These are phyloP conservation scores for Ilex aquifolium DNA, from an alignment of 257 asterid species.

Conservation along the genomic window DNA sequence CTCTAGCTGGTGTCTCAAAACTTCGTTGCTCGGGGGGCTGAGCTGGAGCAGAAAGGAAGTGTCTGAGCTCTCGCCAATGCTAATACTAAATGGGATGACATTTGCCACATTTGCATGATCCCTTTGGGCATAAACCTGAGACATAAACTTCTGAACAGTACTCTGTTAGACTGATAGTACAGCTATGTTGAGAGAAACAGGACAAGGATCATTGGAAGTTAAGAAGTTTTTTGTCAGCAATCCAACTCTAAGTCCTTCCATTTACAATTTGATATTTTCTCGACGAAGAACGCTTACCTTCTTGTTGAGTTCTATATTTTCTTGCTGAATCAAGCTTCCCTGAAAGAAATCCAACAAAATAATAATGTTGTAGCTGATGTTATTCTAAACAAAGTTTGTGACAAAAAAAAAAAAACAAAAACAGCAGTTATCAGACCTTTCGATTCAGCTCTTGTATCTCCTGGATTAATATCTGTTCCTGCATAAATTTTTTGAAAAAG, in stretches of 20 bases:
- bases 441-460: slow-evolving; percentile 57
- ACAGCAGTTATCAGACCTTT: slow-evolving; percentile 37
- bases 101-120: slow-evolving; percentile 23
- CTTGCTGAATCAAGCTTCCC: slow-evolving; percentile 66
- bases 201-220: not conserved
- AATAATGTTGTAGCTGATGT: no score
- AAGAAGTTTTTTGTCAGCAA: not conserved
- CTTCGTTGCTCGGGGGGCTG: slow-evolving; percentile 41
- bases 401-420: not conserved
- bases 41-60: slow-evolving; percentile 50
- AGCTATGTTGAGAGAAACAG: not conserved
- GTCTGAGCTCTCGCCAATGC: slow-evolving; percentile 17
- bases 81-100: slow-evolving; percentile 29
- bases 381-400: no score
- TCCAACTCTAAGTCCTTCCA: slow-evolving; percentile 31
- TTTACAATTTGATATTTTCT: slow-evolving; percentile 39
- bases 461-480: slow-evolving; percentile 56
- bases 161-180: no score
- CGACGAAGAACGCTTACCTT: slow-evolving; percentile 59
- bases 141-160: no score
- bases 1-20: slow-evolving; percentile 18
- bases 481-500: slow-evolving; percentile 6
- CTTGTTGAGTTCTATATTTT: slow-evolving; percentile 74
- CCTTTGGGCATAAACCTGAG: slow-evolving; percentile 54
- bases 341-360: slow-evolving; percentile 10